phyloP scores from a whole-genome alignment of 78 protist species.

The Bodo saltans region DNA sequence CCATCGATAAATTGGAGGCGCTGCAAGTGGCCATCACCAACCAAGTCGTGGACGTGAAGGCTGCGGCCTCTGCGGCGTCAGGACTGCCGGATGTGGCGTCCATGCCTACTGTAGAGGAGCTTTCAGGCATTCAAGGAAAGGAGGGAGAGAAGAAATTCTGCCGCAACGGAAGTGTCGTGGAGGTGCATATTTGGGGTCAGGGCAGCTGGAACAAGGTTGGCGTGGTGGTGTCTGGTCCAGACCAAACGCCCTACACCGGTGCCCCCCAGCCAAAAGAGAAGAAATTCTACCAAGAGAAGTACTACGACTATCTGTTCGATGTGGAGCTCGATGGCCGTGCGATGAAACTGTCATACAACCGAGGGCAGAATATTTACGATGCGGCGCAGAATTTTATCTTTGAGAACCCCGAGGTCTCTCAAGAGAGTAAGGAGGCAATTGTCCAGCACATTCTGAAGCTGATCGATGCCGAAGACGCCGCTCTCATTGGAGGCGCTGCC shows the following conservation, averaged over 20 bases:
- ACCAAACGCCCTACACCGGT: background rate
- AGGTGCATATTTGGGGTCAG: background rate
- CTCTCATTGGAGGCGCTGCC: background rate
- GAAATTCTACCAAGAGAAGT: background rate
- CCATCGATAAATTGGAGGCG: background rate
- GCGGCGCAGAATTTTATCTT: slow-evolving; percentile 25
- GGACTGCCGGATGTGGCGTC: background rate
- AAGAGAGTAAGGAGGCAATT: background rate
- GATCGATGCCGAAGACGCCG: slow-evolving; percentile 2
- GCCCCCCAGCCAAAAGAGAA: background rate
- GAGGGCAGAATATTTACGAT: slow-evolving; percentile 1
- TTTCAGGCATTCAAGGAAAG: background rate
- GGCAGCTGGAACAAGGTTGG: slow-evolving; percentile 24
- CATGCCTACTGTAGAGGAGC: background rate
- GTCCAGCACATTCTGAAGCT: background rate
- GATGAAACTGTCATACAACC: slow-evolving; percentile 25
- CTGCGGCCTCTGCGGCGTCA: background rate
- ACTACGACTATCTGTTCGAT: slow-evolving; percentile 25
- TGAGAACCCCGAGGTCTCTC: slow-evolving; percentile 9
- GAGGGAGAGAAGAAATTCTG: background rate
- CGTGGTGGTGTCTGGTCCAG: slow-evolving; percentile 12
- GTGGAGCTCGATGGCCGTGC: slow-evolving; percentile 6
- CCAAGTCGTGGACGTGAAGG: background rate
- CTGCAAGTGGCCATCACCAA: background rate
- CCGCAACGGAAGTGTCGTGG: background rate